Evolutionary conservation across 345 rosid species (phyloP).

Genomic region (Syzygium oleosum): DNA sequence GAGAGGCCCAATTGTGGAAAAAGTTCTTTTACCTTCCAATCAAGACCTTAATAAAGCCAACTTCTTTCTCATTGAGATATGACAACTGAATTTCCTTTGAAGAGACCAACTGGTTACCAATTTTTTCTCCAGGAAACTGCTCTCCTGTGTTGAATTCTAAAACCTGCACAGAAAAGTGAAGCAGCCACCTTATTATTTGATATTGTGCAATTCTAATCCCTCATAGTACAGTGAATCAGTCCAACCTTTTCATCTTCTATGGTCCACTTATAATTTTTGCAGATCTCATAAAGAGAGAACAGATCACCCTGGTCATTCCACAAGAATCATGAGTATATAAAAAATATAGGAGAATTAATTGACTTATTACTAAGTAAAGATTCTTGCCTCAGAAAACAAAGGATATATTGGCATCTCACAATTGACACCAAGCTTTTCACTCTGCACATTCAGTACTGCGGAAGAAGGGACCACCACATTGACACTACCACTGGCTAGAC

Average conservation of each 20-base stretch:
- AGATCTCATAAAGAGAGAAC: conserved; percentile 74
- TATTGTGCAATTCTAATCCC: background rate
- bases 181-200: background rate
- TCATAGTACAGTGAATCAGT: background rate
- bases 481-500: conserved; percentile 52
- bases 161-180: conserved; percentile 38
- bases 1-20: background rate
- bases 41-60: conserved; percentile 54
- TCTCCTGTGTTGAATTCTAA: conserved; percentile 32
- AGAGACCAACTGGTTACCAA: conserved; percentile 13
- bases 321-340: background rate
- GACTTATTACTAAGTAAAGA: background rate
- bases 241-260: conserved; percentile 68
- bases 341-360: background rate
- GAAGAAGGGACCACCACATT: conserved; percentile 71
- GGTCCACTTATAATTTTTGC: conserved; percentile 67
- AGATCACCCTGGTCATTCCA: conserved; percentile 52
- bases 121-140: conserved; percentile 13
- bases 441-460: conserved; percentile 57
- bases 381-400: conserved; percentile 50
- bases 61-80: conserved; percentile 24
- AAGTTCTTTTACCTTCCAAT: conserved; percentile 56
- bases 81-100: conserved; percentile 17
- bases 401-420: conserved; percentile 72
- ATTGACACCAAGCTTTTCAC: conserved; percentile 73